These are phyloP conservation scores for Amoebophrya sp. DNA, from an alignment of 169 alveolate species.

Conservation along the genomic window DNA sequence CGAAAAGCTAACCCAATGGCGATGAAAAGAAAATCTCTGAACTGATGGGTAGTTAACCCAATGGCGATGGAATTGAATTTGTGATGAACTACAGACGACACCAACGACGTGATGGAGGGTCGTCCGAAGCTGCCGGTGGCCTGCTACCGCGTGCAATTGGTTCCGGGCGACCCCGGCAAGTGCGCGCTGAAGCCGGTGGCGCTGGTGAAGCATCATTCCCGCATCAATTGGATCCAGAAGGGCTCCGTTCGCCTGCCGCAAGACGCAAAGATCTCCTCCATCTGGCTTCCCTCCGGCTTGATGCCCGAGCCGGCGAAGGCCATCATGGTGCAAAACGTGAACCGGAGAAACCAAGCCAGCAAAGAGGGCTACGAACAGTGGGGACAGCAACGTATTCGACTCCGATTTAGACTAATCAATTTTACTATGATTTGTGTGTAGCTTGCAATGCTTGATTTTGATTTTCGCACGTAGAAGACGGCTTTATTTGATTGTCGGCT, in stretches of 20 bases:
- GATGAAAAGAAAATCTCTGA: too few relatives aligned
- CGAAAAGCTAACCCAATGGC: too few relatives aligned
- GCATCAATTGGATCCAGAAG: neutral
- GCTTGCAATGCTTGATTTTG: too few relatives aligned
- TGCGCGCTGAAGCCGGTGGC: neutral
- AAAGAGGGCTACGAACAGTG: neutral
- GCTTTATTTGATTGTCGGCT: too few relatives aligned
- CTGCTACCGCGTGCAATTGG: neutral
- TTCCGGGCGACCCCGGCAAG: neutral
- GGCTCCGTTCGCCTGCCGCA: neutral
- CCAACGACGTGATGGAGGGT: neutral
- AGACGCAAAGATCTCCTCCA: neutral
- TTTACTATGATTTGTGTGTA: too few relatives aligned
- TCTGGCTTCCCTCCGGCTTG: neutral
- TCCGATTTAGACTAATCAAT: too few relatives aligned
- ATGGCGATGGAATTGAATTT: too few relatives aligned
- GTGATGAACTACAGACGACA: neutral
- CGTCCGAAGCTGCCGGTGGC: neutral
- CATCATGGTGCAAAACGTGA: neutral
- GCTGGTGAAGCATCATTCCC: neutral
- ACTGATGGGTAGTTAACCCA: too few relatives aligned
- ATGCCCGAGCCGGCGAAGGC: neutral
- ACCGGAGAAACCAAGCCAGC: neutral
- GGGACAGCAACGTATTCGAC: neutral
- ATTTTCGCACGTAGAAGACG: too few relatives aligned